Conservation (phyloP, 2,329 filamentous ascomycete genomes). For the Shiraia sp. region DNA sequence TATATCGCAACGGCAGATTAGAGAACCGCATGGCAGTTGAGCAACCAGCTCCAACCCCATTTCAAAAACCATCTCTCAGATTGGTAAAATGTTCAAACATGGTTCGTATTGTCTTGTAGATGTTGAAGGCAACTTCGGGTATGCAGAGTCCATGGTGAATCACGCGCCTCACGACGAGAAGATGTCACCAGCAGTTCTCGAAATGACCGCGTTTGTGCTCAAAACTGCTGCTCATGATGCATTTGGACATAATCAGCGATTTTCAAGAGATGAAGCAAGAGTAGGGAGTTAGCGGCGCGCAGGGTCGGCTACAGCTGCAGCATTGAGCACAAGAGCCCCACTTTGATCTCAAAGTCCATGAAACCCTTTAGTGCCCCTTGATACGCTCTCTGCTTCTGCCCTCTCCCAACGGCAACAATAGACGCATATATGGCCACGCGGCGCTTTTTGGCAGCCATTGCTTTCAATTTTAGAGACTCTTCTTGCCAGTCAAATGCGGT, state of each 20-base stretch:
- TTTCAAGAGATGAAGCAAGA: background rate
- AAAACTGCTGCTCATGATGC: no score
- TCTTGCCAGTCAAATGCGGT: background rate
- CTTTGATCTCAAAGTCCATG: constrained; percentile 17
- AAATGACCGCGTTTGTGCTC: no score
- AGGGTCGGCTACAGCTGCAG: background rate
- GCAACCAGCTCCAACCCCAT: background rate
- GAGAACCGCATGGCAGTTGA: background rate
- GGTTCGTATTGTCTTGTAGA: no score
- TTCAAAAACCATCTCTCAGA: no score
- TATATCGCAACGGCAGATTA: background rate
- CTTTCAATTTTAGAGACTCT: constrained; percentile 1
- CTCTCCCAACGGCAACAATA: constrained; percentile 30
- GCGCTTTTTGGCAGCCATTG: constrained; percentile 6
- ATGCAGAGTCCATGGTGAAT: background rate
- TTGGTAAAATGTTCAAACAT: no score
- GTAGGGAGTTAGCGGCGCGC: background rate
- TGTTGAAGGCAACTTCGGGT: background rate
- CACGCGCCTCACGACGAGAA: background rate
- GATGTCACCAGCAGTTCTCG: no score
- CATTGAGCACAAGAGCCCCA: constrained; percentile 10
- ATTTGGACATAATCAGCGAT: background rate
- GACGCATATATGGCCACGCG: constrained; percentile 14
- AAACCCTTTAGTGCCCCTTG: constrained; percentile 22
- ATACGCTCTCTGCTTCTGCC: constrained; percentile 29